Evolutionary conservation across 495 filamentous ascomycete species (phyloP).

Genomic region (Podospora didyma): DNA sequence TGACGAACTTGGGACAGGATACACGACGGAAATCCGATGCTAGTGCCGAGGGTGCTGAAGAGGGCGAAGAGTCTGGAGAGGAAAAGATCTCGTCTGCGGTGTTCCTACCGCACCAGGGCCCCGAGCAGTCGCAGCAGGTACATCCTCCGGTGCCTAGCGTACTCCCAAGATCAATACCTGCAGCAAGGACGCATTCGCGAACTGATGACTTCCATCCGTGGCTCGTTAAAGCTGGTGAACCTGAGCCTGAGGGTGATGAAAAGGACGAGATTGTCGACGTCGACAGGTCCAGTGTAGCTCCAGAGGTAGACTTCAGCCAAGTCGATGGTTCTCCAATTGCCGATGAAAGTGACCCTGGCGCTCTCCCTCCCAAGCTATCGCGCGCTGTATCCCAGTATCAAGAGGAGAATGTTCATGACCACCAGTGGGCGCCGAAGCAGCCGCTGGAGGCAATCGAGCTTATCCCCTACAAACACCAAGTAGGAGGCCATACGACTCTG

Average conservation of each 20-base stretch:
- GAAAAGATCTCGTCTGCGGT: constrained; percentile 94
- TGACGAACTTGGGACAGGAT: constrained; percentile 11
- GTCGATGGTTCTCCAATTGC: constrained; percentile 35
- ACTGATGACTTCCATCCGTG: constrained; percentile 41
- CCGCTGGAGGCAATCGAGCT: constrained; percentile 90
- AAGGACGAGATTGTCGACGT: constrained; percentile 19
- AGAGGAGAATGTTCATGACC: constrained; percentile 45
- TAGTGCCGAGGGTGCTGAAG: constrained; percentile 43
- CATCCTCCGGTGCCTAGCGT: constrained; percentile 34
- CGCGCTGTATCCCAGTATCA: constrained; percentile 35
- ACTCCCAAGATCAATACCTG: constrained; percentile 19
- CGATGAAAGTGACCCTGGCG: constrained; percentile 34
- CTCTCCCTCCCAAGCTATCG: constrained; percentile 24
- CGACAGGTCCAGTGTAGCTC: constrained; percentile 23
- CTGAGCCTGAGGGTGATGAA: constrained; percentile 35
- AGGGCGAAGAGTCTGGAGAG: constrained; percentile 80
- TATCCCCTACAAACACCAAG: constrained; percentile 95
- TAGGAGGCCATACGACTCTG: constrained; percentile 92
- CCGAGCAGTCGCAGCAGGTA: constrained; percentile 48
- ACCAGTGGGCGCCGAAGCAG: constrained; percentile 45
- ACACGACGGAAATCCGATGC: constrained; percentile 25
- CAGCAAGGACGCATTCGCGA: constrained; percentile 26
- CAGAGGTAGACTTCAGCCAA: constrained; percentile 26
- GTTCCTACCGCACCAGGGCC: constrained; percentile 83
- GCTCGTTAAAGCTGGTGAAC: constrained; percentile 49